A percentile compares a stretch with the other conserved stretches of the same genome.
These are phyloP conservation scores for Alloteropsis semialata DNA, from an alignment of 176 grass and related monocot genomes.

Conservation along the genomic window DNA sequence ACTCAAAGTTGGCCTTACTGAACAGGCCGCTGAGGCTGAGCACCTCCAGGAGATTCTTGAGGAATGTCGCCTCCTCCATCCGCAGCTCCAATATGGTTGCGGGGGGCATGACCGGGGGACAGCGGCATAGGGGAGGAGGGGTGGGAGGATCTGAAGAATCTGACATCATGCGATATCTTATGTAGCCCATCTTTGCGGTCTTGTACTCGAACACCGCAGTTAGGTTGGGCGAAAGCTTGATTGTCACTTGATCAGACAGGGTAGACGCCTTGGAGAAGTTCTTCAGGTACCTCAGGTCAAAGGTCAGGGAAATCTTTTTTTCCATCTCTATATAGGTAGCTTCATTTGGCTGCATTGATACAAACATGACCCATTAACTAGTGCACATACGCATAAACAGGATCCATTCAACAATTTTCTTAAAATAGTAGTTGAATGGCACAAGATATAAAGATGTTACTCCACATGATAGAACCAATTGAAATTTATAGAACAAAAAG, in stretches of 20 bases:
- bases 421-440: too few relatives aligned
- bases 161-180: neutral
- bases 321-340: neutral
- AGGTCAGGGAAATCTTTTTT: neutral
- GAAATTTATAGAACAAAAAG: conserved; percentile 21
- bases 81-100: too few relatives aligned
- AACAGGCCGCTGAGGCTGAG: too few relatives aligned
- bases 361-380: conserved; percentile 8
- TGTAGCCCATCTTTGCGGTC: neutral
- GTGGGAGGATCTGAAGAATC: too few relatives aligned
- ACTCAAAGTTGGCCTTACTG: too few relatives aligned
- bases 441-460: too few relatives aligned
- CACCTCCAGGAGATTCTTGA: too few relatives aligned
- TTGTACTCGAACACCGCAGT: neutral
- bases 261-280: neutral
- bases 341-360: neutral
- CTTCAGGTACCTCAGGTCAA: neutral
- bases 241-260: neutral
- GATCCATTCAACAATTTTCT: too few relatives aligned
- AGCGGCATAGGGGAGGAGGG: too few relatives aligned
- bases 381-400: too few relatives aligned
- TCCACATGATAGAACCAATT: conserved; percentile 5
- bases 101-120: too few relatives aligned
- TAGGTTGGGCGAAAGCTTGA: neutral
- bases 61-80: too few relatives aligned